Percentiles rank a stretch among this genome's conserved stretches.
These are phyloP conservation scores for Fusarium proliferatum DNA, from an alignment of 2,329 filamentous ascomycete species.

Conservation along the genomic window DNA sequence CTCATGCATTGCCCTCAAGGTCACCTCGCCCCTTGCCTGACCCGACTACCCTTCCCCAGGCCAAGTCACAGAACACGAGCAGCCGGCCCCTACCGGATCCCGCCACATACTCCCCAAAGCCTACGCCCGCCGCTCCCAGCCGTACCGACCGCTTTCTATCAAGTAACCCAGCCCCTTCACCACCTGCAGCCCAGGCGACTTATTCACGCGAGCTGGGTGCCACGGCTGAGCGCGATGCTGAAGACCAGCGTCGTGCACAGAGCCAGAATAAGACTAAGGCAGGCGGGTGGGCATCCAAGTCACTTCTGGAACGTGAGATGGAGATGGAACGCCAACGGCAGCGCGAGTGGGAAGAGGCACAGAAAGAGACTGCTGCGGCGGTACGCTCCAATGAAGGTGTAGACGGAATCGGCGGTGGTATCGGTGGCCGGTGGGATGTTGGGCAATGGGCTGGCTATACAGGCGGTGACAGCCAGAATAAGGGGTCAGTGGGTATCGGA, in stretches of 20 bases:
- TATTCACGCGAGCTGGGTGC: conserved; percentile 67
- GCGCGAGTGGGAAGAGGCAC: conserved; percentile 82
- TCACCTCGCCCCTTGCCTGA: conserved; percentile 65
- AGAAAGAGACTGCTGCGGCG: conserved; percentile 71
- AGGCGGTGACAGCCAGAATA: conserved; percentile 80
- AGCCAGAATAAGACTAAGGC: conserved; percentile 71
- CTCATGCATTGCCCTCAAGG: conserved; percentile 40
- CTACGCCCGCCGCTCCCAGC: conserved; percentile 47
- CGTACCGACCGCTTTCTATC: conserved; percentile 70
- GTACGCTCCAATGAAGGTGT: conserved; percentile 62
- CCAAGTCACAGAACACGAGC: conserved; percentile 20
- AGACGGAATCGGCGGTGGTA: conserved; percentile 74
- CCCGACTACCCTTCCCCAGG: conserved; percentile 48
- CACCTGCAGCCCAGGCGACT: conserved; percentile 55
- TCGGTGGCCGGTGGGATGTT: conserved; percentile 78
- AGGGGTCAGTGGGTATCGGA: conserved; percentile 72
- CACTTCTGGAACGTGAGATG: conserved; percentile 82
- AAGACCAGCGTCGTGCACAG: conserved; percentile 69
- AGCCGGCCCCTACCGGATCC: conserved; percentile 39
- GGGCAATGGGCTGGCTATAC: conserved; percentile 80
- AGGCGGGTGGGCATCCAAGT: conserved; percentile 73
- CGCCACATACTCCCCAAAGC: conserved; percentile 32
- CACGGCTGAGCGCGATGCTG: conserved; percentile 70
- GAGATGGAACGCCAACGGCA: conserved; percentile 81
- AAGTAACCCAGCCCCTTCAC: conserved; percentile 62